These are phyloP conservation scores for Vicia faba DNA, from an alignment of 306 rosid species.

Conservation along the genomic window DNA sequence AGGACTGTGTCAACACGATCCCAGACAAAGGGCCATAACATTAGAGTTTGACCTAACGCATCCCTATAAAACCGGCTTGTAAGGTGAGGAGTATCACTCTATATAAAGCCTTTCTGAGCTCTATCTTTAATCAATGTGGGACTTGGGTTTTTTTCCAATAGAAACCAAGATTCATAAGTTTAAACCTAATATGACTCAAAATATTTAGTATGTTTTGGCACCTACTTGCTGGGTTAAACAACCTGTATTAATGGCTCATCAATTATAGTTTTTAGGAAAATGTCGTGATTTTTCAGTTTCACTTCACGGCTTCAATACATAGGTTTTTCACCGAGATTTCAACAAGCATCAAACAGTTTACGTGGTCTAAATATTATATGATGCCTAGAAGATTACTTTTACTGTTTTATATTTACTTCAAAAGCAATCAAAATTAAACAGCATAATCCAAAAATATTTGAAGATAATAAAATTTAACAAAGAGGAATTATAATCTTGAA, in stretches of 20 bases:
- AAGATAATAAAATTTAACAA: slow-evolving; percentile 11
- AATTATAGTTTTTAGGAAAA: background rate
- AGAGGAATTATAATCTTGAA: slow-evolving; percentile 13
- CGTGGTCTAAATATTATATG: slow-evolving; percentile 4
- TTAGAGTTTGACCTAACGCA: too few relatives aligned
- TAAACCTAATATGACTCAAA: too few relatives aligned
- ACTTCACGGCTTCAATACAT: background rate
- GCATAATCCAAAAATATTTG: slow-evolving; percentile 11
- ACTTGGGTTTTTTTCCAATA: too few relatives aligned
- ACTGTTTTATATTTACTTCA: background rate
- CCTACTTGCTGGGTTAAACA: slow-evolving; percentile 8
- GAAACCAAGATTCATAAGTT: too few relatives aligned
- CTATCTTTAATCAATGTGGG: too few relatives aligned
- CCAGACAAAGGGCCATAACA: too few relatives aligned
- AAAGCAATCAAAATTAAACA: slow-evolving; percentile 23
- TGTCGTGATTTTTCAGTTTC: background rate
- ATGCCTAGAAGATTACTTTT: slow-evolving; percentile 11
- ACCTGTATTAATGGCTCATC: background rate
- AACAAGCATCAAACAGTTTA: slow-evolving; percentile 1
- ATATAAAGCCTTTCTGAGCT: too few relatives aligned
- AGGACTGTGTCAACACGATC: too few relatives aligned
- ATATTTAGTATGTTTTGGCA: background rate
- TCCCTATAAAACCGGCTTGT: too few relatives aligned
- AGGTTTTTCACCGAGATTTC: background rate
- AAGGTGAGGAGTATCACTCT: too few relatives aligned